A percentile compares a stretch with the other conserved stretches of the same genome.
Conservation (phyloP, 2,329 filamentous ascomycete species). For the Clonostachys solani region DNA sequence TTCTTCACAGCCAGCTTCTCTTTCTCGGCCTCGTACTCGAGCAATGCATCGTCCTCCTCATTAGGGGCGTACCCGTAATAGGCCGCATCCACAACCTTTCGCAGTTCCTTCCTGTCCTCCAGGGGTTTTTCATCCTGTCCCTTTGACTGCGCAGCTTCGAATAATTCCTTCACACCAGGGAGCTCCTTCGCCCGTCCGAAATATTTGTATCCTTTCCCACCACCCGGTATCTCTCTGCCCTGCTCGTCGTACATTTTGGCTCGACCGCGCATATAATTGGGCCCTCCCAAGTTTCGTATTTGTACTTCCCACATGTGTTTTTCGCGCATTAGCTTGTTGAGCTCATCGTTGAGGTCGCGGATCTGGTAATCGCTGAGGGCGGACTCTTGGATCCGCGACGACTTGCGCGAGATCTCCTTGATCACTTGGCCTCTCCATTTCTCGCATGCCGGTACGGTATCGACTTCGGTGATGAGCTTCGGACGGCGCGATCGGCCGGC, state of each 20-base stretch:
- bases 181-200: slow-evolving; percentile 88
- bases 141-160: slow-evolving; percentile 68
- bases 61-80: slow-evolving; percentile 95
- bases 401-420: slow-evolving; percentile 95
- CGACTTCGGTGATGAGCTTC: slow-evolving; percentile 83
- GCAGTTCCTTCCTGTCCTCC: slow-evolving; percentile 65
- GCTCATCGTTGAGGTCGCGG: slow-evolving; percentile 96
- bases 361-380: slow-evolving; percentile 95
- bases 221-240: slow-evolving; percentile 65
- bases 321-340: slow-evolving; percentile 98
- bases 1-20: slow-evolving; percentile 76
- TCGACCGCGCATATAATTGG: slow-evolving; percentile 85
- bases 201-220: slow-evolving; percentile 89
- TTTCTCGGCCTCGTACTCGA: slow-evolving; percentile 78
- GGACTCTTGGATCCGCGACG: slow-evolving; percentile 89
- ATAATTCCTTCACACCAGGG: slow-evolving; percentile 93
- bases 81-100: slow-evolving; percentile 79
- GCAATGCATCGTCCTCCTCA: slow-evolving; percentile 79
- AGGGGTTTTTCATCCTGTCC: slow-evolving; percentile 57
- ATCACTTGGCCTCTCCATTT: slow-evolving; percentile 98
- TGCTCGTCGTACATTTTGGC: slow-evolving; percentile 70
- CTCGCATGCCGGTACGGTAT: slow-evolving; percentile 81
- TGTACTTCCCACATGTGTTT: slow-evolving; percentile 99
- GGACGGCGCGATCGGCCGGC: slow-evolving; percentile 84
- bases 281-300: slow-evolving; percentile 91